Evolutionary conservation across 2,329 filamentous ascomycete species (phyloP).

Genomic region (Apiospora rasikravindrae): DNA sequence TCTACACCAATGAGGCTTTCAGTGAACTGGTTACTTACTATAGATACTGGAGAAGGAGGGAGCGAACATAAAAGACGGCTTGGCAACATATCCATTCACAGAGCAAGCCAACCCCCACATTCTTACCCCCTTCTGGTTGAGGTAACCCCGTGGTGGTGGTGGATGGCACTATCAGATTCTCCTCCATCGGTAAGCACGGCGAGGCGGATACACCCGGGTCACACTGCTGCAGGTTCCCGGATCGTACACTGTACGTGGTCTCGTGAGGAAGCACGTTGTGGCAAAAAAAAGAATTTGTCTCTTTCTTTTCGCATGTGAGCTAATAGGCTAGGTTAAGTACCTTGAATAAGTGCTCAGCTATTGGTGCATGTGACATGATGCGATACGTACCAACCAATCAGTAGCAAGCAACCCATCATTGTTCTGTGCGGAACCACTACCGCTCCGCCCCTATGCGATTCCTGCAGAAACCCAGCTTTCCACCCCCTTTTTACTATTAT

Average conservation of each 20-base stretch:
- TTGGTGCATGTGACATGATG: background rate
- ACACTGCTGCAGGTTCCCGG: conserved; percentile 6
- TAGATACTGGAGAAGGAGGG: background rate
- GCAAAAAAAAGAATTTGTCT: background rate
- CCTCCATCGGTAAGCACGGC: background rate
- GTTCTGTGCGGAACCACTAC: background rate
- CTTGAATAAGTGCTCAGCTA: too few species aligned
- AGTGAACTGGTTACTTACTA: background rate
- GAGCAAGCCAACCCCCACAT: background rate
- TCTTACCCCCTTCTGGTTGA: background rate
- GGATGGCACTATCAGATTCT: background rate
- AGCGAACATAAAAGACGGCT: background rate
- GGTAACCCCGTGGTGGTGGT: background rate
- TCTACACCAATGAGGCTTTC: background rate
- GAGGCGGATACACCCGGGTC: background rate
- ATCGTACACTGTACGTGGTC: background rate
- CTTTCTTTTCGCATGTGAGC: background rate
- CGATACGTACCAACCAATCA: background rate
- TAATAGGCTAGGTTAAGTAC: background rate
- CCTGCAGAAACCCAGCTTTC: background rate
- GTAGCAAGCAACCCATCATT: too few species aligned
- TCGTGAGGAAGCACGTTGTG: conserved; percentile 5
- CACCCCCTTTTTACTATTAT: background rate
- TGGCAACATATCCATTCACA: background rate
- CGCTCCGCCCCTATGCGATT: background rate